Evolutionary conservation across 768 basidiomycete genomes (phyloP).

Genomic region (Russula virescens): DNA sequence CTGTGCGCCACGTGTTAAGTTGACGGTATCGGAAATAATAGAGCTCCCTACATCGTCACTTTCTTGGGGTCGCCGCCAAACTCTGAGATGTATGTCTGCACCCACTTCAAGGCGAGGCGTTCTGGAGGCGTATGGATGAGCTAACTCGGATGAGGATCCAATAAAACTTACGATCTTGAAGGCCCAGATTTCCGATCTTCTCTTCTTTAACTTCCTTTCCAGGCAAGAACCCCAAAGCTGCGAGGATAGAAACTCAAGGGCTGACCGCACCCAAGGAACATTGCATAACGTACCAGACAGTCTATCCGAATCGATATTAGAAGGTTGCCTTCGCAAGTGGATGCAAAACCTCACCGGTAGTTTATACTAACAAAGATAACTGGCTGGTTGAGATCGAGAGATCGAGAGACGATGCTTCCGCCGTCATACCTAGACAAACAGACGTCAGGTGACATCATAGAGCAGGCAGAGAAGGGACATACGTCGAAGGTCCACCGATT

Average conservation of each 20-base stretch:
- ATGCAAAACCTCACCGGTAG: slow-evolving; percentile 25
- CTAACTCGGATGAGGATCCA: not conserved
- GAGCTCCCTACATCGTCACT: slow-evolving; percentile 46
- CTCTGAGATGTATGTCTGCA: slow-evolving; percentile 54
- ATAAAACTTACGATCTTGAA: slow-evolving; percentile 50
- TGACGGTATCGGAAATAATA: slow-evolving; percentile 1
- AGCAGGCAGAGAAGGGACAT: not conserved
- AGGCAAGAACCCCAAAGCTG: slow-evolving; percentile 47
- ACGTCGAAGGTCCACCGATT: slow-evolving; percentile 17
- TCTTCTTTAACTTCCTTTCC: slow-evolving; percentile 47
- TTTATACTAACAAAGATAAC: slow-evolving; percentile 29
- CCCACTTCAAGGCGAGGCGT: slow-evolving; percentile 55
- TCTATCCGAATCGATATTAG: not conserved
- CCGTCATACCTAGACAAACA: slow-evolving; percentile 24
- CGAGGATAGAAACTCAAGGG: not conserved
- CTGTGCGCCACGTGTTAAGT: slow-evolving; percentile 25
- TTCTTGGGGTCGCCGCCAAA: slow-evolving; percentile 63
- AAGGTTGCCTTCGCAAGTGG: no score
- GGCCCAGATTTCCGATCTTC: slow-evolving; percentile 56
- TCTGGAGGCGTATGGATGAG: slow-evolving; percentile 32
- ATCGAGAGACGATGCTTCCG: slow-evolving; percentile 23
- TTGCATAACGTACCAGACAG: slow-evolving; percentile 14
- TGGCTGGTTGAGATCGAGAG: slow-evolving; percentile 26
- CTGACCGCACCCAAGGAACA: not conserved
- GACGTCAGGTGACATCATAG: not conserved